Evolutionary conservation across 305 asterid genomes (phyloP).

Genomic region (Fraxinus sp.): DNA sequence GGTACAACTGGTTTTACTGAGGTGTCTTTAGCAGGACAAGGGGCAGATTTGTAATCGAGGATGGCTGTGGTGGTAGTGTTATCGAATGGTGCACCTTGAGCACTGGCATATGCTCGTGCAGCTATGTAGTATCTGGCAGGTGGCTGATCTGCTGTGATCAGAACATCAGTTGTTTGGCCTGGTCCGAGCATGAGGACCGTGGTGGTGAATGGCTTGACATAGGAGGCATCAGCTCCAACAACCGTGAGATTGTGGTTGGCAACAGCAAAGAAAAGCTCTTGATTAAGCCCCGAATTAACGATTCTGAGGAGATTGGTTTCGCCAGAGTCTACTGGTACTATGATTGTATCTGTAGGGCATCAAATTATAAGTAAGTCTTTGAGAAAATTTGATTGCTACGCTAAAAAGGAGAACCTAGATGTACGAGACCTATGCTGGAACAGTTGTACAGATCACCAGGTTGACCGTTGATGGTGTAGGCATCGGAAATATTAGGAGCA

Average conservation of each 20-base stretch:
- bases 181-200: slow-evolving; percentile 84
- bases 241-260: slow-evolving; percentile 78
- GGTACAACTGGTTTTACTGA: slow-evolving; percentile 46
- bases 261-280: slow-evolving; percentile 71
- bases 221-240: slow-evolving; percentile 84
- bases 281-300: slow-evolving; percentile 68
- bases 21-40: slow-evolving; percentile 50
- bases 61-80: slow-evolving; percentile 86
- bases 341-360: slow-evolving; percentile 42
- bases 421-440: slow-evolving; percentile 52
- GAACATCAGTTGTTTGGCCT: slow-evolving; percentile 88
- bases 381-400: background rate
- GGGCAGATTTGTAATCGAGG: slow-evolving; percentile 56
- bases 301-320: slow-evolving; percentile 69
- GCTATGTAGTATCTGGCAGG: slow-evolving; percentile 68
- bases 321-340: slow-evolving; percentile 52
- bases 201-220: slow-evolving; percentile 77
- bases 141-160: slow-evolving; percentile 60
- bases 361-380: background rate
- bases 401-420: background rate
- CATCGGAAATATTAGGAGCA: slow-evolving; percentile 70
- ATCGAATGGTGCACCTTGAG: slow-evolving; percentile 76
- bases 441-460: slow-evolving; percentile 85
- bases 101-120: slow-evolving; percentile 79
- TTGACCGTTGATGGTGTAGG: slow-evolving; percentile 83